phyloP scores from a whole-genome alignment of 2,329 filamentous ascomycete genomes.

The Paecilomyces dactylethromorphus region DNA sequence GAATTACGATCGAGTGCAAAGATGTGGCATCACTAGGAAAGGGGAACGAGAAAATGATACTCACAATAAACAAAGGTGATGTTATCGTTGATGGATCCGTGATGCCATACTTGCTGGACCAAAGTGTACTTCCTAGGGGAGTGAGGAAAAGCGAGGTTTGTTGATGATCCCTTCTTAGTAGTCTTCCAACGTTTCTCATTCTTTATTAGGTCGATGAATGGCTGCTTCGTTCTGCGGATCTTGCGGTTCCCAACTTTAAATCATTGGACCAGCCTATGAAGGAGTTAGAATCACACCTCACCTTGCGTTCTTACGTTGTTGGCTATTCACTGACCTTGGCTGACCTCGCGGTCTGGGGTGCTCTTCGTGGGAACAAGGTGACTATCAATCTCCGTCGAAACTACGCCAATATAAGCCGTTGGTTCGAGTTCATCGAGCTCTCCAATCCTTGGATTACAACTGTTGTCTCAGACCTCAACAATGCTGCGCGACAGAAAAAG shows the following conservation, averaged over 20 bases:
- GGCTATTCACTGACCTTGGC: conserved; percentile 13
- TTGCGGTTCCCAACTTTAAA: conserved; percentile 12
- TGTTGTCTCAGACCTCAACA: conserved; percentile 10
- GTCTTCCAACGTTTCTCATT: background rate
- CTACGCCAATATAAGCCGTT: conserved; percentile 8
- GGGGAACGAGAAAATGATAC: too few species aligned
- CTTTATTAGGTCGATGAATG: conserved; percentile 12
- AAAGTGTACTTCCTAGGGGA: too few species aligned
- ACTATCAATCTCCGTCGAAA: conserved; percentile 7
- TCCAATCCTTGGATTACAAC: conserved; percentile 14
- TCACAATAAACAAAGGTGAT: too few species aligned
- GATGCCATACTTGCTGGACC: too few species aligned
- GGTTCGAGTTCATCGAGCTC: conserved; percentile 16
- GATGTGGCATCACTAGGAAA: conserved; percentile 6
- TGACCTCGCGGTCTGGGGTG: conserved; percentile 14
- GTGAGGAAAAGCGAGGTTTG: too few species aligned
- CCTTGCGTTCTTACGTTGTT: conserved; percentile 13
- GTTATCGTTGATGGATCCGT: too few species aligned
- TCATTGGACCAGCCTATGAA: conserved; percentile 13
- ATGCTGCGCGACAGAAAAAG: conserved; percentile 11
- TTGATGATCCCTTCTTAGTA: too few species aligned
- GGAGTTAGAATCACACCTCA: conserved; percentile 15
- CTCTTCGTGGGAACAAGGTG: conserved; percentile 15
- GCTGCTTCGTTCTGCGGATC: conserved; percentile 9
- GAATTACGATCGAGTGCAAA: conserved; percentile 7